These are phyloP conservation scores for Podaxis sp. DNA, from an alignment of 768 basidiomycete genomes.

Conservation along the genomic window DNA sequence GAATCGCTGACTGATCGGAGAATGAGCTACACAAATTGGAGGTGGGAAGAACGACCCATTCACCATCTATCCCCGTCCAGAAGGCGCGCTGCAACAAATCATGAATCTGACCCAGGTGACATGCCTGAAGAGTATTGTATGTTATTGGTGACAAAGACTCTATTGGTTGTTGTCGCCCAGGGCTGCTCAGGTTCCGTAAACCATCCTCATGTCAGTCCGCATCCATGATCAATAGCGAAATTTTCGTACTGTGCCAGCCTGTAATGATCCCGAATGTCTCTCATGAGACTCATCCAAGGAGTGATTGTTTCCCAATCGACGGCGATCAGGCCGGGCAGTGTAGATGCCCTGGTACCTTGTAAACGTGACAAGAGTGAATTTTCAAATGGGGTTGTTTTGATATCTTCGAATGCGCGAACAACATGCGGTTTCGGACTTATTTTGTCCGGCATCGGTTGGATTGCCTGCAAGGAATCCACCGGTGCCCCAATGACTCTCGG, in stretches of 20 bases:
- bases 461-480: slow-evolving; percentile 3
- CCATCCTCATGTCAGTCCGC: background rate
- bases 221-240: slow-evolving; percentile 11
- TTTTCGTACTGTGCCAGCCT: slow-evolving; percentile 54
- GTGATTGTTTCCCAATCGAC: slow-evolving; percentile 72
- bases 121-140: slow-evolving; percentile 57
- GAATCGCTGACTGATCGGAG: slow-evolving; percentile 59
- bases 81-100: slow-evolving; percentile 66
- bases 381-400: slow-evolving; percentile 63
- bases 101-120: slow-evolving; percentile 69
- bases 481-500: slow-evolving; percentile 21
- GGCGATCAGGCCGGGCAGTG: slow-evolving; percentile 42
- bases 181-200: slow-evolving; percentile 36
- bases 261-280: slow-evolving; percentile 67
- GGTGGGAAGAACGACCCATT: slow-evolving; percentile 16
- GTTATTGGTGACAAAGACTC: slow-evolving; percentile 53
- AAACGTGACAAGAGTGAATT: slow-evolving; percentile 68
- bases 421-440: slow-evolving; percentile 20
- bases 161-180: slow-evolving; percentile 44
- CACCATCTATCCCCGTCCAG: slow-evolving; percentile 79
- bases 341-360: slow-evolving; percentile 36
- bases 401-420: slow-evolving; percentile 51
- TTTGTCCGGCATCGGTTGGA: background rate
- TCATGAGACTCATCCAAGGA: slow-evolving; percentile 77
- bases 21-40: slow-evolving; percentile 8